Conservation (phyloP, 352 stramenopile species). For the Bremia lactucae region DNA sequence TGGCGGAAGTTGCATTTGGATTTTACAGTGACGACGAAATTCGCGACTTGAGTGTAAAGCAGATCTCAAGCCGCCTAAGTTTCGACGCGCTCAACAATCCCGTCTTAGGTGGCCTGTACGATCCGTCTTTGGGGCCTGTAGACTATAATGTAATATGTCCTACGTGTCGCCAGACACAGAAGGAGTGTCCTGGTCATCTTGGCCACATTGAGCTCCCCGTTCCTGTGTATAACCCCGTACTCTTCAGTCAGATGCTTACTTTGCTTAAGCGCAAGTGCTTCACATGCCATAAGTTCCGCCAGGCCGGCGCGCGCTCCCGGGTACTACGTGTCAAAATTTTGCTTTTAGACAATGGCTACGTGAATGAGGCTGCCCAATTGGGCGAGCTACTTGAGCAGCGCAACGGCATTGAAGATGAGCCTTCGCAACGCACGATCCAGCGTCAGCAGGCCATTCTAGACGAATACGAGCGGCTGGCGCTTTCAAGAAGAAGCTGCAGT, state of each 20-base stretch:
- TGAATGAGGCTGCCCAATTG: slow-evolving; percentile 67
- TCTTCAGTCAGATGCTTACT: slow-evolving; percentile 92
- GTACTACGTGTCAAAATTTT: slow-evolving; percentile 87
- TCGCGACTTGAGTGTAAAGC: slow-evolving; percentile 91
- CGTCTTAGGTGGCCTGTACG: slow-evolving; percentile 94
- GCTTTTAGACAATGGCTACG: slow-evolving; percentile 84
- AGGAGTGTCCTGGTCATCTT: slow-evolving; percentile 95
- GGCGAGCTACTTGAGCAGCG: slow-evolving; percentile 76
- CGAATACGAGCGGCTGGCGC: slow-evolving; percentile 81
- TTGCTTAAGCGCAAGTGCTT: slow-evolving; percentile 98
- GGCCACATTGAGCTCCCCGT: slow-evolving; percentile 98
- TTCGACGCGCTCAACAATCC: slow-evolving; percentile 93
- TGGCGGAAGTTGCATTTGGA: slow-evolving; percentile 87
- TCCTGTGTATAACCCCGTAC: slow-evolving; percentile 96
- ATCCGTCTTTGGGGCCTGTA: slow-evolving; percentile 90
- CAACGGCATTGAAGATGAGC: slow-evolving; percentile 79
- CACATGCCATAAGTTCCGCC: slow-evolving; percentile 94
- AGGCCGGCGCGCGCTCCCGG: slow-evolving; percentile 59
- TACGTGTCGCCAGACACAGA: slow-evolving; percentile 93
- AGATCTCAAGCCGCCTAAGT: slow-evolving; percentile 91
- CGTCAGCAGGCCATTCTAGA: slow-evolving; percentile 80
- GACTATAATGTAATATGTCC: slow-evolving; percentile 87
- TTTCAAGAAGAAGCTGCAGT: slow-evolving; percentile 32
- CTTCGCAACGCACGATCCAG: slow-evolving; percentile 55
- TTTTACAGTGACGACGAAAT: slow-evolving; percentile 98